Conservation (phyloP, 176 grass and related monocot genomes). For the Hordeum marinum region DNA sequence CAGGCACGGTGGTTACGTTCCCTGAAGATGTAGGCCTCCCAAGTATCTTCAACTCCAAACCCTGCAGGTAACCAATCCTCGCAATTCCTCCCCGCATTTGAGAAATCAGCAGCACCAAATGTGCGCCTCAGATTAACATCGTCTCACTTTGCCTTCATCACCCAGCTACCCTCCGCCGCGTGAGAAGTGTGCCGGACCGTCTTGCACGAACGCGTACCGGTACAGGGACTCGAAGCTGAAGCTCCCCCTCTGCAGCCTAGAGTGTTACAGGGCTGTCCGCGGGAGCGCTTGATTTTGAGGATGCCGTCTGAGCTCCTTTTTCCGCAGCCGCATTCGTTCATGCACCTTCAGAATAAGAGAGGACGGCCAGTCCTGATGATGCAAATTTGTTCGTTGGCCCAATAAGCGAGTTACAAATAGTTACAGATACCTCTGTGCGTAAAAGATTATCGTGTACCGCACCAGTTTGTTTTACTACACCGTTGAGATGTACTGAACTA, state of each 20-base stretch:
- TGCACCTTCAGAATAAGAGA: conserved; percentile 3
- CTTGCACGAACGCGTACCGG: conserved; percentile 47
- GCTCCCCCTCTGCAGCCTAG: conserved; percentile 74
- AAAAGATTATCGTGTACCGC: neutral
- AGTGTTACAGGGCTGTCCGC: conserved; percentile 58
- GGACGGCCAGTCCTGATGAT: neutral
- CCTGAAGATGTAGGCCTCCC: conserved; percentile 75
- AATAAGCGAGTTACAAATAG: neutral
- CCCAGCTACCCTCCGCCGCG: conserved; percentile 65
- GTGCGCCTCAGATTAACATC: neutral
- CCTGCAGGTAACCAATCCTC: conserved; percentile 42
- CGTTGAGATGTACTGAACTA: neutral
- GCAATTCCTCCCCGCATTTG: neutral
- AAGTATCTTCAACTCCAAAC: conserved; percentile 77
- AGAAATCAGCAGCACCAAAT: neutral
- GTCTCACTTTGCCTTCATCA: neutral
- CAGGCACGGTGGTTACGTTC: conserved; percentile 61
- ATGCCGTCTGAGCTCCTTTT: neutral
- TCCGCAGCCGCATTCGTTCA: neutral
- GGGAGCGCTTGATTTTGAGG: conserved; percentile 20
- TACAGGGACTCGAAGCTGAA: conserved; percentile 75
- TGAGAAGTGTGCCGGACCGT: conserved; percentile 65
- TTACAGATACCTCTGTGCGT: neutral
- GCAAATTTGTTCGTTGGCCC: neutral
- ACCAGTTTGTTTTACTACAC: neutral